Evolutionary conservation across 2,329 filamentous ascomycete genomes (phyloP).

Genomic region (Lachnellula willkommii): DNA sequence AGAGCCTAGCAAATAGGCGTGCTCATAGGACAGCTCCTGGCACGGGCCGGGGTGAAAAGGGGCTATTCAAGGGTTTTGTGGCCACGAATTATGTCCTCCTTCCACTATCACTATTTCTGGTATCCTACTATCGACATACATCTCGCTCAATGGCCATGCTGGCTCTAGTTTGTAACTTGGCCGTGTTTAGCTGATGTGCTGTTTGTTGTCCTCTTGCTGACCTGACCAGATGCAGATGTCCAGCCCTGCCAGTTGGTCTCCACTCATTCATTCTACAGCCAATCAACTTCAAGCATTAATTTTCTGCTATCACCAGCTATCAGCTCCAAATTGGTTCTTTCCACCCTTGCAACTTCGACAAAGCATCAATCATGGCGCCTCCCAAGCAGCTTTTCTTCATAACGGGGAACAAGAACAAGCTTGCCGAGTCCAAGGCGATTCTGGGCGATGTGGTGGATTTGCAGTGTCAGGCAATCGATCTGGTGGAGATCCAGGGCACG

Average conservation of each 20-base stretch:
- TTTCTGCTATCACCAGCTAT: not conserved
- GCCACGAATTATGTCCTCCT: not conserved
- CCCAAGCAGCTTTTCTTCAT: constrained; percentile 73
- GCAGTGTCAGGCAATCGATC: constrained; percentile 67
- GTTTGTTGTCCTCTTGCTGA: not conserved
- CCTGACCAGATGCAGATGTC: not conserved
- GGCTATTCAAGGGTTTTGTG: not conserved
- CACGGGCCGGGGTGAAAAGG: too few relatives aligned
- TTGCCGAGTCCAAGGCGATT: constrained; percentile 83
- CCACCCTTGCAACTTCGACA: not conserved
- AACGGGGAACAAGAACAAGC: constrained; percentile 92
- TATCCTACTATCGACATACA: not conserved
- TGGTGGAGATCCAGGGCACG: constrained; percentile 86
- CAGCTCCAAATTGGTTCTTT: not conserved
- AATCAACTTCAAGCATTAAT: not conserved
- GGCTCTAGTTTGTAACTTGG: not conserved
- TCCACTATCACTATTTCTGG: not conserved
- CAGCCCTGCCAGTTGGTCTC: not conserved
- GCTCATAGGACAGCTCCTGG: too few relatives aligned
- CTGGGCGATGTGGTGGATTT: constrained; percentile 68
- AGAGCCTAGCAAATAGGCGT: too few relatives aligned
- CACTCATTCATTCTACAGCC: not conserved
- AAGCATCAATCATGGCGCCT: constrained; percentile 18
- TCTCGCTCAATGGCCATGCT: not conserved
- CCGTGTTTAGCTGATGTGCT: not conserved